These are phyloP conservation scores for Rhodamnia argentea DNA, from an alignment of 345 rosid genomes.

Conservation along the genomic window DNA sequence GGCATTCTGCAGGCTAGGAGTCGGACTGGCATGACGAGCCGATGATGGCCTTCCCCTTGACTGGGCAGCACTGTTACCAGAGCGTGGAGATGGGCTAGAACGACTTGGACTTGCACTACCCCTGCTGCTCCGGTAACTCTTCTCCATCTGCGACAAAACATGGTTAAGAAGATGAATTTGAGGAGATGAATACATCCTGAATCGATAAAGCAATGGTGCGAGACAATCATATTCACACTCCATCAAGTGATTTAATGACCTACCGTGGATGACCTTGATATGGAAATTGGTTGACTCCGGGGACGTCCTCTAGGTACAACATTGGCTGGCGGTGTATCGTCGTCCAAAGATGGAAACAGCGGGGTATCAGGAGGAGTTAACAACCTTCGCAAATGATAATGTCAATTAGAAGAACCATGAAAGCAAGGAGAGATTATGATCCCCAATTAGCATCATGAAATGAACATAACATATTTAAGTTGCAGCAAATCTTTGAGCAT, in stretches of 20 bases:
- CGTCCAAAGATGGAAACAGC: slow-evolving; percentile 88
- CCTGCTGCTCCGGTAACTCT: slow-evolving; percentile 78
- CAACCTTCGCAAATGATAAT: slow-evolving; percentile 53
- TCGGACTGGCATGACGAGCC: slow-evolving; percentile 67
- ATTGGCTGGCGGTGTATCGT: slow-evolving; percentile 52
- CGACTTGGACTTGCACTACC: slow-evolving; percentile 98
- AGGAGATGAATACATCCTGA: background rate
- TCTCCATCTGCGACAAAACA: slow-evolving; percentile 63
- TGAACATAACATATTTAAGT: background rate
- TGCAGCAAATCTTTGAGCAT: background rate
- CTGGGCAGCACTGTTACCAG: slow-evolving; percentile 49
- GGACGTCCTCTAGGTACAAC: slow-evolving; percentile 71
- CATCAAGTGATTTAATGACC: slow-evolving; percentile 8
- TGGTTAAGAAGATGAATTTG: background rate
- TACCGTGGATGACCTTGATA: slow-evolving; percentile 95
- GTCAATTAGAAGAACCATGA: slow-evolving; percentile 16
- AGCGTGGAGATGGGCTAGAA: slow-evolving; percentile 80
- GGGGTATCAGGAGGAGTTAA: slow-evolving; percentile 98
- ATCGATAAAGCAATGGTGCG: background rate
- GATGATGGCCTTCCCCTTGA: slow-evolving; percentile 80
- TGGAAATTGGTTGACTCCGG: slow-evolving; percentile 75
- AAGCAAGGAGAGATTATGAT: background rate
- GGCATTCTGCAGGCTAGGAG: slow-evolving; percentile 33
- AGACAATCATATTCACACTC: background rate
- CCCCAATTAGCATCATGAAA: background rate